These are phyloP conservation scores for Lactarius hengduanensis DNA, from an alignment of 768 basidiomycete species.

Conservation along the genomic window DNA sequence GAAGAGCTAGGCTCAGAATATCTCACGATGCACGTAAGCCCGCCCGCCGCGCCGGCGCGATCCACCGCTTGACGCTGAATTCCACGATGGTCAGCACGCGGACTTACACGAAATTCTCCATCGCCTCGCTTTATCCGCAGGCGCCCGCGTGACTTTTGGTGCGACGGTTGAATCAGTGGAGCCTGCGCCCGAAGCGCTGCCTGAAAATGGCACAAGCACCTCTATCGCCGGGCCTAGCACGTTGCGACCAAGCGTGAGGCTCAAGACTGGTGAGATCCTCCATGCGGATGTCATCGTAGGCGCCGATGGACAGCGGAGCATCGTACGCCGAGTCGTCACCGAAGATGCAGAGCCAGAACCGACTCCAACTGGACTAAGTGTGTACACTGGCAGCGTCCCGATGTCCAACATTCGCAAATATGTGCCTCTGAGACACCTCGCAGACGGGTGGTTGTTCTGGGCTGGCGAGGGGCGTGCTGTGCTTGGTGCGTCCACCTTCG, in stretches of 20 bases:
- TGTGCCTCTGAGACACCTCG: constrained; percentile 17
- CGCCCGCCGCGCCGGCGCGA: background rate
- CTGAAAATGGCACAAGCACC: constrained; percentile 9
- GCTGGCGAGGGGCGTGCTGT: constrained; percentile 13
- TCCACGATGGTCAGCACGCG: constrained; percentile 23
- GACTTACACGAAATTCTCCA: constrained; percentile 23
- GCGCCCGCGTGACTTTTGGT: constrained; percentile 23
- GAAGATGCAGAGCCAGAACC: constrained; percentile 35
- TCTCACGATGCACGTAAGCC: constrained; percentile 27
- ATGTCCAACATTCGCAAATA: constrained; percentile 22
- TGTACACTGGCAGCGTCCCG: constrained; percentile 28
- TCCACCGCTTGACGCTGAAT: constrained; percentile 10
- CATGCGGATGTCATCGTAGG: constrained; percentile 34
- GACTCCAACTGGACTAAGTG: constrained; percentile 30
- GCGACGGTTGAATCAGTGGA: constrained; percentile 22
- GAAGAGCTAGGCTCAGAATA: constrained; percentile 26
- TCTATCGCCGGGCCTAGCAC: constrained; percentile 18
- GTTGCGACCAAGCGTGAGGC: constrained; percentile 28
- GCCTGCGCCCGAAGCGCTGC: constrained; percentile 10
- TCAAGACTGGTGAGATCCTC: constrained; percentile 31
- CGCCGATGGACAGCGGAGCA: constrained; percentile 32
- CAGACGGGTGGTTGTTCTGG: constrained; percentile 23
- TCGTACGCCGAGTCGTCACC: constrained; percentile 29
- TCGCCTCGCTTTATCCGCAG: constrained; percentile 25
- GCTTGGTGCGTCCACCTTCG: constrained; percentile 6